Evolutionary conservation across 2,329 filamentous ascomycete species (phyloP).

Genomic region (Ampelomyces quisqualis): DNA sequence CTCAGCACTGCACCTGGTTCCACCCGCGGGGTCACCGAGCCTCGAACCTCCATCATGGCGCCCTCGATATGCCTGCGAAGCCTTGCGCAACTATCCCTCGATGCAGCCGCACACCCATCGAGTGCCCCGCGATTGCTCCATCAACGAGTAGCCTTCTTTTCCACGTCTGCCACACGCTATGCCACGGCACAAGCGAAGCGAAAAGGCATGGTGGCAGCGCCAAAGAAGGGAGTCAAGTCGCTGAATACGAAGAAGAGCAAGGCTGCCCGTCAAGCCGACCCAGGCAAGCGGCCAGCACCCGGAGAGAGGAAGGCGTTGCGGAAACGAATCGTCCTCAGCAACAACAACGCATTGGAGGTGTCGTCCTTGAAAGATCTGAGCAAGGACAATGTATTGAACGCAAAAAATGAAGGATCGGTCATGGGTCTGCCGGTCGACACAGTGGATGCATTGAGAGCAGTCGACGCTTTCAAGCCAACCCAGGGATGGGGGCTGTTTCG

Average conservation of each 20-base stretch:
- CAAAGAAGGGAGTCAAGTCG: slow-evolving; percentile 42
- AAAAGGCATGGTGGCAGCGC: slow-evolving; percentile 27
- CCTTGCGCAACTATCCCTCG: slow-evolving; percentile 36
- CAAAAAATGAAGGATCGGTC: slow-evolving; percentile 62
- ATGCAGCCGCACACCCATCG: slow-evolving; percentile 23
- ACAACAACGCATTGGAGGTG: slow-evolving; percentile 86
- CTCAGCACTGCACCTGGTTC: slow-evolving; percentile 17
- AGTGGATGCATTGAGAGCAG: slow-evolving; percentile 77
- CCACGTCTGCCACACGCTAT: slow-evolving; percentile 36
- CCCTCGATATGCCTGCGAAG: slow-evolving; percentile 36
- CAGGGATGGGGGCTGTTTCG: slow-evolving; percentile 89
- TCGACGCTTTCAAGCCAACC: slow-evolving; percentile 85
- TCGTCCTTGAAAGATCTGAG: slow-evolving; percentile 65
- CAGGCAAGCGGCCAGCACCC: slow-evolving; percentile 58
- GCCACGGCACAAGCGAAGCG: slow-evolving; percentile 32
- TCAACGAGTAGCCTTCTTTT: slow-evolving; percentile 36
- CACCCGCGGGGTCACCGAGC: slow-evolving; percentile 29
- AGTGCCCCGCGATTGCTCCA: slow-evolving; percentile 28
- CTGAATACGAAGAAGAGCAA: slow-evolving; percentile 49
- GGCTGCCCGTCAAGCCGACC: slow-evolving; percentile 43
- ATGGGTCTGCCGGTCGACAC: slow-evolving; percentile 67
- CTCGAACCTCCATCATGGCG: slow-evolving; percentile 31
- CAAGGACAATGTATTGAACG: slow-evolving; percentile 49
- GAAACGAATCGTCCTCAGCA: slow-evolving; percentile 88
- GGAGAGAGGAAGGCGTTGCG: slow-evolving; percentile 86